Conservation (phyloP, 495 filamentous ascomycete species). For the Pseudoneurospora amorphoporcata region DNA sequence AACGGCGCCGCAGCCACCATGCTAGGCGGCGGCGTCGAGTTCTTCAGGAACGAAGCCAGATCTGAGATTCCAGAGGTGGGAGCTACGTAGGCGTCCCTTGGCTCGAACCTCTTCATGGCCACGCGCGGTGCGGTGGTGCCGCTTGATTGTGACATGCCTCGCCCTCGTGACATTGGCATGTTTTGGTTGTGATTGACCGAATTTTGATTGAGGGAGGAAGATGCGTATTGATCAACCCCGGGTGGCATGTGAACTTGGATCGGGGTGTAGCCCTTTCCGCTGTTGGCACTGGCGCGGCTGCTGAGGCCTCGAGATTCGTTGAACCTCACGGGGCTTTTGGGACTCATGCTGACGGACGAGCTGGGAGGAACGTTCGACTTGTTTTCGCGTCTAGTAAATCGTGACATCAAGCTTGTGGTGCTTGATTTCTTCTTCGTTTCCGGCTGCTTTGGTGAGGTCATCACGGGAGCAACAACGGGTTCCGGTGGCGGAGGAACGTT, state of each 20-base stretch:
- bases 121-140: conserved; percentile 18
- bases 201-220: conserved; percentile 1
- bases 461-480: conserved; percentile 32
- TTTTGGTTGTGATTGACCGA: conserved; percentile 5
- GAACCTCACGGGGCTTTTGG: conserved; percentile 7
- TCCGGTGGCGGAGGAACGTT: conserved; percentile 65
- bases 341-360: conserved; percentile 1
- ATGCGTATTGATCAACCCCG: conserved; percentile 18
- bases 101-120: conserved; percentile 43
- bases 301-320: conserved; percentile 24
- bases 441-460: conserved; percentile 16
- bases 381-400: conserved; percentile 41
- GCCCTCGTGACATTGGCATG: not conserved
- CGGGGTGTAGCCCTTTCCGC: conserved; percentile 31
- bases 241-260: conserved; percentile 35
- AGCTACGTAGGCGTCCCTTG: conserved; percentile 36
- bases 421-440: conserved; percentile 51
- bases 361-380: not conserved
- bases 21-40: conserved; percentile 58
- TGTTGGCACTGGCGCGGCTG: conserved; percentile 21
- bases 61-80: conserved; percentile 48
- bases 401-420: conserved; percentile 50
- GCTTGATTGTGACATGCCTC: not conserved
- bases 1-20: conserved; percentile 8
- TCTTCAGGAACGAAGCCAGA: conserved; percentile 69